Percentiles rank a stretch among this genome's conserved stretches.
These are phyloP conservation scores for Aspergillus sclerotioniger DNA, from an alignment of 495 filamentous ascomycete species.

Conservation along the genomic window DNA sequence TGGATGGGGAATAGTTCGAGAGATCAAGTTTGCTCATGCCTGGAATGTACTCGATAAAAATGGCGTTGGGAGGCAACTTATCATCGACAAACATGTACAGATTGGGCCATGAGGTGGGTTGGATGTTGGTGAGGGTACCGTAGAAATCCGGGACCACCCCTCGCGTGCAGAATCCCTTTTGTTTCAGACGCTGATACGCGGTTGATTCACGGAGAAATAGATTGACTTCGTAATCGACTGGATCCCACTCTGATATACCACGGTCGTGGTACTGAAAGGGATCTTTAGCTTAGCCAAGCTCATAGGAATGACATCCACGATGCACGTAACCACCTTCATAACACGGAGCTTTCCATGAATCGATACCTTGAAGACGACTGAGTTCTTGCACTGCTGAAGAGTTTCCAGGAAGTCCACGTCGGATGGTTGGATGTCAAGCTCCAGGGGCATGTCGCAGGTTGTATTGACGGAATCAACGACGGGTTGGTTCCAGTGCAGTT, in stretches of 20 bases:
- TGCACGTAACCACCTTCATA: constrained; percentile 28
- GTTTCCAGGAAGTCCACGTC: constrained; percentile 21
- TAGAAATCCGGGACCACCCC: constrained; percentile 28
- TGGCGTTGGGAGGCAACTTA: constrained; percentile 22
- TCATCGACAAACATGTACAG: constrained; percentile 24
- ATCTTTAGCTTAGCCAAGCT: not conserved
- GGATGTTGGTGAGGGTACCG: constrained; percentile 22
- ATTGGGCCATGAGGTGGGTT: constrained; percentile 17
- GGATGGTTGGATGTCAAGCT: constrained; percentile 14
- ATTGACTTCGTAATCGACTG: constrained; percentile 18
- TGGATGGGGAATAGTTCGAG: constrained; percentile 16
- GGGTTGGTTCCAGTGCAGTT: too few species aligned
- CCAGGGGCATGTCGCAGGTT: constrained; percentile 1
- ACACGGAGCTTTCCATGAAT: constrained; percentile 16
- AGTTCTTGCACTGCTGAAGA: constrained; percentile 17
- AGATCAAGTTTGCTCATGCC: constrained; percentile 21
- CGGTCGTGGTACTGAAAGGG: constrained; percentile 24
- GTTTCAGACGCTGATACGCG: constrained; percentile 25
- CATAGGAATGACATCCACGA: not conserved
- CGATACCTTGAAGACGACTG: constrained; percentile 21
- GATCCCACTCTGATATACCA: constrained; percentile 12
- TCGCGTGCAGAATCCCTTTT: constrained; percentile 21
- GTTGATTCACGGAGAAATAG: constrained; percentile 21
- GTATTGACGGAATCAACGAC: too few species aligned
- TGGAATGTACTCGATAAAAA: constrained; percentile 29